Base-by-base conservation (phyloP, 352 stramenopile genomes). In the Phytophthora lateralis region DNA sequence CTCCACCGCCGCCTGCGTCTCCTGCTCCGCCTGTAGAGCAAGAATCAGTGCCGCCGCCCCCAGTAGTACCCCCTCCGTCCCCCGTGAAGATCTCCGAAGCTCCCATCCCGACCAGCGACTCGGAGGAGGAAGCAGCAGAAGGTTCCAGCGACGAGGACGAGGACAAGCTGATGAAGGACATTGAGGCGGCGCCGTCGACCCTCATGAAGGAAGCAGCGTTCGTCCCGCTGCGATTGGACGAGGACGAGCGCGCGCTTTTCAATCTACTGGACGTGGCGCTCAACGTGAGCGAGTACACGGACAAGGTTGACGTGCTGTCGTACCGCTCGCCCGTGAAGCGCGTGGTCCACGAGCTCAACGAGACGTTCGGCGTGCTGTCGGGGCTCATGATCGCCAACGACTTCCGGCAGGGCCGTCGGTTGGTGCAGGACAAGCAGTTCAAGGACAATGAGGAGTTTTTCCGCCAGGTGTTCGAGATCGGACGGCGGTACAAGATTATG, bases 401-500 rank as follows among this genome's bases (percentile, higher is more conserved):
- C 66, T 90, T 89, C 67, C 73, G 70, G 26, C 70, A 78, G 53
- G 82, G 82, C 27, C 79, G 84, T 37, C 60, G 76, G 17, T 59
- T 90, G 30, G 66, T 94, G 53, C 66, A 79, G 45, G 61, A 79
- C 18, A 75, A 78, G 10, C 77, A 91, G 59, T 88, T 89, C 48
- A 73, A 76, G 37, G 78, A 93, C 29, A 96, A 96, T 56, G 81
- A 81, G 21, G 68, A 76, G 0, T 93, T 96, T 35, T 93, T 97
- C 55, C 78, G 82, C 32, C 55, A 85, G 34, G 80, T 96, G 14
- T 97, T 96, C 66, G 88, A 97, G 72, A 90, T 98, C 38, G 91
- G 90, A n/a, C 85, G 94, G 18, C 86, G 94, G 8, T 97, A 98
- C 76, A 98, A 98, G 64, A 91, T 98, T 42, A 92, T 97, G 75